Base-by-base conservation (phyloP, 139 green algal genomes). In the Volvox reticuliferus region DNA sequence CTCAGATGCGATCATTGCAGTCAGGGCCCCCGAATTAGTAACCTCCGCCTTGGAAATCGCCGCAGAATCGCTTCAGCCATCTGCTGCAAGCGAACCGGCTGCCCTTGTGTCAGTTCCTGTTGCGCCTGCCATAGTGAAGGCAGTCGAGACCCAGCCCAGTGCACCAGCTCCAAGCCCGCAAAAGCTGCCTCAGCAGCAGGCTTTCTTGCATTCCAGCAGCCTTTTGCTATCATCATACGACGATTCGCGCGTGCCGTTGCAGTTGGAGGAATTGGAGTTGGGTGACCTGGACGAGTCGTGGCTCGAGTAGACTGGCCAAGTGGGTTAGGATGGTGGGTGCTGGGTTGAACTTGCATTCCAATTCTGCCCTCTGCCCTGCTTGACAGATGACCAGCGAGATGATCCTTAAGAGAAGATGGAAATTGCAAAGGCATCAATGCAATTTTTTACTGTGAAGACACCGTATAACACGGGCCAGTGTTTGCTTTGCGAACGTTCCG, bases 261-360 rank as follows among this genome's bases (percentile, higher is more conserved):
- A 71, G 44, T 36, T 90, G 30, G 73, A 83, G 50, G 86, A 90
- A 32, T 55, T 90, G 73, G 86, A 90, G 71, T 69, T 90, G 30
- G 86, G 86, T 2, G 86, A 90, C n/a, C 32, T 90, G n/a, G 86
- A 90, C 18, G 86, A 84, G 35, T 61, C 71, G 21, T 90, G 86
- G 86, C 86, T 90, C n/a, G 63, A 77, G 82, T 76, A 55, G 80
- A 28, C 18, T 5, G n/a, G 21, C 16, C 21, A 18, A 19, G 79
- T 19, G 16, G 20, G 79, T 44, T 22, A 1, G 37, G 37, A 21
- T 2, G 36, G 24, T 6, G 79, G 13, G 79, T 30, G 65, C 33
- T 67, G 79, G 44, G 22, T 28, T 73, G 12, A 16, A 55, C 44
- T 9, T 55, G 44, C 44, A 55, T 55, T 55, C 44, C 44, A 55